Conservation (phyloP, 2,329 filamentous ascomycete species). For the Purpureocillium lavendulum region DNA sequence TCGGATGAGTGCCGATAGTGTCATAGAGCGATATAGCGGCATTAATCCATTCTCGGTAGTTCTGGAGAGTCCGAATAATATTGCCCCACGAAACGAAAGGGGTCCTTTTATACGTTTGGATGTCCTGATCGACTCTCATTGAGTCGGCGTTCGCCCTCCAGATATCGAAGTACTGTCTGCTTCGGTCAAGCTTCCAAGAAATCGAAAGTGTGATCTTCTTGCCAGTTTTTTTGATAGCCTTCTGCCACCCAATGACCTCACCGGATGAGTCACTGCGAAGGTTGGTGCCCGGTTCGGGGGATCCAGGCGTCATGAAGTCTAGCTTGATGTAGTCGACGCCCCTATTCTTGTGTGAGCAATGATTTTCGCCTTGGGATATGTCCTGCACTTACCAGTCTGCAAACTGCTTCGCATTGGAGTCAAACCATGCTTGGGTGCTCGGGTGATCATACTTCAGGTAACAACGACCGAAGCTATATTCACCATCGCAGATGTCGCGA, state of each 20-base stretch:
- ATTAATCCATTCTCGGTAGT: constrained; percentile 12
- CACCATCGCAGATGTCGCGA: constrained; percentile 9
- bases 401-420: constrained; percentile 10
- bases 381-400: constrained; percentile 10
- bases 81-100: constrained; percentile 8
- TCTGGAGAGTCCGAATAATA: constrained; percentile 11
- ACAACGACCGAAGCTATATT: constrained; percentile 10
- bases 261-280: constrained; percentile 10
- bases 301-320: constrained; percentile 12
- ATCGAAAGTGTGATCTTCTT: constrained; percentile 11
- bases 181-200: constrained; percentile 13
- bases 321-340: constrained; percentile 12
- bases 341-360: too few relatives aligned
- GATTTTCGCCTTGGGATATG: too few relatives aligned
- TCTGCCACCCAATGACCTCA: constrained; percentile 9
- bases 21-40: constrained; percentile 8
- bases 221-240: constrained; percentile 8
- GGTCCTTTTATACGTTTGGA: constrained; percentile 8
- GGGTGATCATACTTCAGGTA: constrained; percentile 9
- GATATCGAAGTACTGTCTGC: constrained; percentile 8
- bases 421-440: constrained; percentile 9
- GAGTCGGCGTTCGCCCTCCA: constrained; percentile 11
- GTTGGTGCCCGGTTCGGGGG: constrained; percentile 10
- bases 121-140: constrained; percentile 12
- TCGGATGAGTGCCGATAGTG: constrained; percentile 8